Percentiles rank a stretch among this genome's conserved stretches.
Evolutionary conservation across 345 rosid genomes (phyloP).

Genomic region (Xanthoceras sorbifolium): DNA sequence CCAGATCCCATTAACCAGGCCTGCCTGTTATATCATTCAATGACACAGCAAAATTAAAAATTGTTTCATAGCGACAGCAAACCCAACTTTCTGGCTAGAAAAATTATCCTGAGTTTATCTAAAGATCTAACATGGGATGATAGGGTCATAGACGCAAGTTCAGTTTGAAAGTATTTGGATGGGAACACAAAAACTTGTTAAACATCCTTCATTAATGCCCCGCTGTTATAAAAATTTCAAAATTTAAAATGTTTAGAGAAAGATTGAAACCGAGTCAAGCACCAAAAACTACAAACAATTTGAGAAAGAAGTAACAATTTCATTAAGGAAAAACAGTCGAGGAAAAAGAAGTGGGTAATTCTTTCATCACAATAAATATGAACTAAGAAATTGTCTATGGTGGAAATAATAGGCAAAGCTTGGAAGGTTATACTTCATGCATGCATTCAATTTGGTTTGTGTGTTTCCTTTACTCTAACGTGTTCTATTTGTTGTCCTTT

Average conservation of each 20-base stretch:
- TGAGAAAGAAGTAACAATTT: neutral
- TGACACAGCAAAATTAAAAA: neutral
- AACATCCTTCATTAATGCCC: neutral
- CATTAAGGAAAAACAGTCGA: neutral
- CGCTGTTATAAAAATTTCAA: neutral
- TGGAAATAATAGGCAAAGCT: neutral
- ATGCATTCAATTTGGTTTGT: neutral
- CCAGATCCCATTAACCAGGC: constrained; percentile 1
- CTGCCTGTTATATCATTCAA: constrained; percentile 3
- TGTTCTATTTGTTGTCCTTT: constrained; percentile 3
- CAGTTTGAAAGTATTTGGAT: neutral
- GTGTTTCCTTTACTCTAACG: neutral
- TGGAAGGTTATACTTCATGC: neutral
- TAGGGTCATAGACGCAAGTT: neutral
- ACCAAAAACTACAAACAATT: neutral
- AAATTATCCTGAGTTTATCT: neutral
- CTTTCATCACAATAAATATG: neutral
- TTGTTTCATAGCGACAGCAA: neutral
- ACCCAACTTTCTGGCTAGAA: neutral
- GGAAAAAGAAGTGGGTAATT: neutral
- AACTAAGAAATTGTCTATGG: neutral
- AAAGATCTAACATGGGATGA: neutral
- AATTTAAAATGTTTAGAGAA: neutral
- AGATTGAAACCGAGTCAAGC: neutral
- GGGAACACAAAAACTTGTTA: neutral